Percentiles rank a stretch among this genome's conserved stretches.
These are phyloP conservation scores for Sporothrix phasma DNA, from an alignment of 2,329 filamentous ascomycete species.

Conservation along the genomic window DNA sequence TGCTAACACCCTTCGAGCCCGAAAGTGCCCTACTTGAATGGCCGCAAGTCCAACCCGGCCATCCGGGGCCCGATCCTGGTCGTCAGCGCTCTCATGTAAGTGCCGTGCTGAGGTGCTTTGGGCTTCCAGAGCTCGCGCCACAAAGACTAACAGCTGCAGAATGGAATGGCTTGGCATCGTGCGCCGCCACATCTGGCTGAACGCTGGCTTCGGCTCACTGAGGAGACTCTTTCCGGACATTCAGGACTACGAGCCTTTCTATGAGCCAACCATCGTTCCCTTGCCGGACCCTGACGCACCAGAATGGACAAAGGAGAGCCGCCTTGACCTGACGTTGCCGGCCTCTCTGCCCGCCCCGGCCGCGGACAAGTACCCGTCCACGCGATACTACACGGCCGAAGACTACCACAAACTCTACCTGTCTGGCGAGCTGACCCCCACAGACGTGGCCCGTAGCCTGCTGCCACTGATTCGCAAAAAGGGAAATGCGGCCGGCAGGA, in stretches of 20 bases:
- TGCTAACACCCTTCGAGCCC: slow-evolving; percentile 23
- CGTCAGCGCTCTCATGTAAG: slow-evolving; percentile 46
- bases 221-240: slow-evolving; percentile 43
- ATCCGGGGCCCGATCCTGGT: slow-evolving; percentile 45
- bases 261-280: slow-evolving; percentile 38
- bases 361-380: slow-evolving; percentile 26
- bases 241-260: slow-evolving; percentile 39
- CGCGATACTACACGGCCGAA: slow-evolving; percentile 36
- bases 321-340: slow-evolving; percentile 15
- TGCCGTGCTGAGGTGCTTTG: background rate
- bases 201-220: slow-evolving; percentile 52
- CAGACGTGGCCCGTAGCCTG: slow-evolving; percentile 36
- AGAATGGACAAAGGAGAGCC: slow-evolving; percentile 19
- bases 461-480: slow-evolving; percentile 33
- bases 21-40: slow-evolving; percentile 35
- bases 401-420: slow-evolving; percentile 37
- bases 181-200: slow-evolving; percentile 48
- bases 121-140: background rate
- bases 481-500: slow-evolving; percentile 24
- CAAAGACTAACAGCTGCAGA: slow-evolving; percentile 24
- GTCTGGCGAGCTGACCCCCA: slow-evolving; percentile 36
- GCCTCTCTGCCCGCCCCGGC: slow-evolving; percentile 3
- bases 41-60: slow-evolving; percentile 44
- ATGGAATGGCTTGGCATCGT: slow-evolving; percentile 46
- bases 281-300: slow-evolving; percentile 34